Evolutionary conservation across 2,329 filamentous ascomycete genomes (phyloP).

Genomic region (Epichloe uncinata): DNA sequence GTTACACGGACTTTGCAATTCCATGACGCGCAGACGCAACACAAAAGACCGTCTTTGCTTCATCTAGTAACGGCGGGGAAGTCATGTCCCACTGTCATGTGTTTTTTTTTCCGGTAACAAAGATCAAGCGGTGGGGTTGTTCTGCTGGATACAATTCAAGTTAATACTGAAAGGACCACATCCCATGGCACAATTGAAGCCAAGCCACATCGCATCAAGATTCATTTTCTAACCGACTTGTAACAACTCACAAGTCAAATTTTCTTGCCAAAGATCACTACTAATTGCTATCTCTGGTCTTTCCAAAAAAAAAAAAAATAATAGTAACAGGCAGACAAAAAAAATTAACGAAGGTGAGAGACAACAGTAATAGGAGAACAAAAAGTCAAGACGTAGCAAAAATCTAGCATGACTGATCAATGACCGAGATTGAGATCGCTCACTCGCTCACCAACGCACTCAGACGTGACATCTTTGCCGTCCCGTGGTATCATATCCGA

Average conservation of each 20-base stretch:
- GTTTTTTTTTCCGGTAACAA: background rate
- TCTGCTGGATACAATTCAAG: background rate
- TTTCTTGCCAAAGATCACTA: constrained; percentile 8
- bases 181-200: background rate
- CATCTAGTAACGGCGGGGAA: background rate
- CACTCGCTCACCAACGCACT: constrained; percentile 2
- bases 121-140: background rate
- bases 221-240: no score
- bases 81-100: background rate
- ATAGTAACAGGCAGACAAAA: constrained; percentile 6
- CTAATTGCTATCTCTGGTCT: no score
- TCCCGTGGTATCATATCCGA: constrained; percentile 16
- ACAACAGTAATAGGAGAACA: constrained; percentile 5
- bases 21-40: background rate
- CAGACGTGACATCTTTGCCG: constrained; percentile 4
- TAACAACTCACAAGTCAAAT: no score
- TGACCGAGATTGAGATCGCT: constrained; percentile 3
- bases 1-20: no score
- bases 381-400: constrained; percentile 9
- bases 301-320: background rate
- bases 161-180: background rate
- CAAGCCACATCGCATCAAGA: background rate
- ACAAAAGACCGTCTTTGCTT: background rate
- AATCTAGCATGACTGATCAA: constrained; percentile 5
- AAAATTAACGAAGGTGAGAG: constrained; percentile 1